These are phyloP conservation scores for Aphanoascus verrucosus DNA, from an alignment of 2,329 filamentous ascomycete species.

Conservation along the genomic window DNA sequence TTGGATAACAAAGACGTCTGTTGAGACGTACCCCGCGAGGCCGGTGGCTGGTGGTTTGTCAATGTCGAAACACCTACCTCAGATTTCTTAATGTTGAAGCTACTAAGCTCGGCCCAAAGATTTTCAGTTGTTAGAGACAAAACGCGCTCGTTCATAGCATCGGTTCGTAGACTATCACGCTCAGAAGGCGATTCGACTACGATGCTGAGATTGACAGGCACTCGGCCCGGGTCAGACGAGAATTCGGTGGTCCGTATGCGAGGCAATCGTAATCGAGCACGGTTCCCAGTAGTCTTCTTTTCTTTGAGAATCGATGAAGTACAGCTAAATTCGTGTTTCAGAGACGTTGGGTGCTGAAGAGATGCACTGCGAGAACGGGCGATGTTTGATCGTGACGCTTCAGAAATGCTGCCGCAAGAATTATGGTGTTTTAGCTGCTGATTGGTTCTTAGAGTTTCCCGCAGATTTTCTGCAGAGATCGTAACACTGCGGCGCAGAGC, in stretches of 20 bases:
- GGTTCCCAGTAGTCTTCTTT: neutral
- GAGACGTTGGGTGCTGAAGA: neutral
- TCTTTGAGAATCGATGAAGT: neutral
- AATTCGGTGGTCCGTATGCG: constrained; percentile 12
- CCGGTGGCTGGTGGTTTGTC: neutral
- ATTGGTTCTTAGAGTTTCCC: neutral
- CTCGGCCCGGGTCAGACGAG: neutral
- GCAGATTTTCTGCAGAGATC: constrained; percentile 5
- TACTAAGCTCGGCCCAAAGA: neutral
- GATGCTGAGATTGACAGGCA: constrained; percentile 11
- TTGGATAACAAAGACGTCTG: neutral
- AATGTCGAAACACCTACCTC: neutral
- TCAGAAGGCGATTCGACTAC: constrained; percentile 14
- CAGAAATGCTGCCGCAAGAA: constrained; percentile 1
- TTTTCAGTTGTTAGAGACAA: neutral
- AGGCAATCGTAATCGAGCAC: constrained; percentile 13
- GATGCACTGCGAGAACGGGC: constrained; percentile 3
- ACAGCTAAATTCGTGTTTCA: neutral
- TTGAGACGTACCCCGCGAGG: neutral
- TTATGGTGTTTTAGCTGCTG: constrained; percentile 7
- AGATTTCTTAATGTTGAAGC: neutral
- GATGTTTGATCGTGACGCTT: neutral
- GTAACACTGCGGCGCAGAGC: constrained; percentile 3
- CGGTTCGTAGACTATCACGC: neutral
- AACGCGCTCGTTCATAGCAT: neutral